phyloP scores from a whole-genome alignment of 2,329 filamentous ascomycete species.

The Grosmannia serpens region DNA sequence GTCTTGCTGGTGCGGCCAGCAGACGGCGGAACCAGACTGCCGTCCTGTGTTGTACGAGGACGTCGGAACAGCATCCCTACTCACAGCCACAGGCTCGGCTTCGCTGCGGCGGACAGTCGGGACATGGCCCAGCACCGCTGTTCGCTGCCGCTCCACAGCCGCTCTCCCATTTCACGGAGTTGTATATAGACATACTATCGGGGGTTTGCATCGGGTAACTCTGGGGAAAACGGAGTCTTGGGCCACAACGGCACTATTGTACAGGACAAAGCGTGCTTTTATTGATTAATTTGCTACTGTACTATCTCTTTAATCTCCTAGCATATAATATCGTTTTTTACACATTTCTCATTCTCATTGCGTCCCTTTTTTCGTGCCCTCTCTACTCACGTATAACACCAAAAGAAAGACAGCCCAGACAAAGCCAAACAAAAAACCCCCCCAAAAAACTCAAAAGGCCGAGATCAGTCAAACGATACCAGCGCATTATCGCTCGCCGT shows the following conservation, averaged over 20 bases:
- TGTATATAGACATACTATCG: neutral
- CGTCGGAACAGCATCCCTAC: neutral
- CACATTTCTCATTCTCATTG: too few relatives aligned
- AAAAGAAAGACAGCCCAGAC: too few relatives aligned
- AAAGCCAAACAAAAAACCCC: too few relatives aligned
- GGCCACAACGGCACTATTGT: neutral
- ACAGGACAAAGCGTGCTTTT: neutral
- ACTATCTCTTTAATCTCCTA: neutral
- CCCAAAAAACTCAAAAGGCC: too few relatives aligned
- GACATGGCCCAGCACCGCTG: too few relatives aligned
- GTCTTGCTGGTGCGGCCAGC: neutral
- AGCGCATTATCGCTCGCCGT: constrained; percentile 52
- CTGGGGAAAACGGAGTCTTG: neutral
- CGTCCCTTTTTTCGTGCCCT: too few relatives aligned
- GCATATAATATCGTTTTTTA: neutral
- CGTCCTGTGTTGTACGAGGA: neutral
- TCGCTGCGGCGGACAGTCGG: neutral
- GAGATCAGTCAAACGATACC: constrained; percentile 12
- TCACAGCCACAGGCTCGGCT: neutral
- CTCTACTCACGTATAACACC: too few relatives aligned
- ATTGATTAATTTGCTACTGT: neutral
- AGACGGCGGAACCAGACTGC: neutral
- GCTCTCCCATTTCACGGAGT: neutral
- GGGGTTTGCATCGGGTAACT: neutral
- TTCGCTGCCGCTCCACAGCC: too few relatives aligned